Conservation (phyloP, 179 eudicot species). For the Vitellaria paradoxa region DNA sequence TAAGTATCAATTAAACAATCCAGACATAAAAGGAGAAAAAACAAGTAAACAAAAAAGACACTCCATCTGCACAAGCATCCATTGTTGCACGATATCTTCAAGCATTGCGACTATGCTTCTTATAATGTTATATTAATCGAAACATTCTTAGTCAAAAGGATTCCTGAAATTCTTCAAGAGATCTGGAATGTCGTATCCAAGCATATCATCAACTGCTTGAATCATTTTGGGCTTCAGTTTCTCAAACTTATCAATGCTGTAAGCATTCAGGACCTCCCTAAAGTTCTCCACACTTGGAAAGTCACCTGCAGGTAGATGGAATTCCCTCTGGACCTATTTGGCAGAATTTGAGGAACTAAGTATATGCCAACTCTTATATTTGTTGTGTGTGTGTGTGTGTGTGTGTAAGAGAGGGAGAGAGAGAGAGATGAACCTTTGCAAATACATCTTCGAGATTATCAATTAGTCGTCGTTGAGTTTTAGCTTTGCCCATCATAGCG, state of each 20-base stretch:
- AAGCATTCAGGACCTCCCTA: slow-evolving; percentile 57
- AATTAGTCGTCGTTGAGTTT: slow-evolving; percentile 66
- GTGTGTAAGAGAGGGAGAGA: not conserved
- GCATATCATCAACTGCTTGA: slow-evolving; percentile 90
- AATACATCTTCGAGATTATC: slow-evolving; percentile 75
- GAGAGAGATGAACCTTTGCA: slow-evolving; percentile 50
- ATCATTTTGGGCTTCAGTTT: slow-evolving; percentile 92
- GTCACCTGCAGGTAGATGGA: slow-evolving; percentile 84
- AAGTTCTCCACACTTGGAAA: slow-evolving; percentile 79
- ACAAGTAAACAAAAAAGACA: not conserved
- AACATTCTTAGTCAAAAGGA: slow-evolving; percentile 55
- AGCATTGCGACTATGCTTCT: not conserved
- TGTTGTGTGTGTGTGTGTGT: too few species aligned
- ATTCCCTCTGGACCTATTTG: slow-evolving; percentile 73
- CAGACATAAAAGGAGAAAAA: not conserved
- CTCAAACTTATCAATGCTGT: slow-evolving; percentile 81
- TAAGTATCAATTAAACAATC: not conserved
- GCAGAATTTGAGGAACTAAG: not conserved
- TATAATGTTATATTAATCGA: not conserved
- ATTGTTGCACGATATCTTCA: too few species aligned
- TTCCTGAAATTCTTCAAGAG: slow-evolving; percentile 83
- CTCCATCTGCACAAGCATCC: not conserved
- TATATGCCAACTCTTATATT: not conserved
- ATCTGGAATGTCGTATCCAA: slow-evolving; percentile 85
- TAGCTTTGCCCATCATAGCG: slow-evolving; percentile 77